Evolutionary conservation across 2,329 filamentous ascomycete species (phyloP).

Genomic region (Fusarium sp.): DNA sequence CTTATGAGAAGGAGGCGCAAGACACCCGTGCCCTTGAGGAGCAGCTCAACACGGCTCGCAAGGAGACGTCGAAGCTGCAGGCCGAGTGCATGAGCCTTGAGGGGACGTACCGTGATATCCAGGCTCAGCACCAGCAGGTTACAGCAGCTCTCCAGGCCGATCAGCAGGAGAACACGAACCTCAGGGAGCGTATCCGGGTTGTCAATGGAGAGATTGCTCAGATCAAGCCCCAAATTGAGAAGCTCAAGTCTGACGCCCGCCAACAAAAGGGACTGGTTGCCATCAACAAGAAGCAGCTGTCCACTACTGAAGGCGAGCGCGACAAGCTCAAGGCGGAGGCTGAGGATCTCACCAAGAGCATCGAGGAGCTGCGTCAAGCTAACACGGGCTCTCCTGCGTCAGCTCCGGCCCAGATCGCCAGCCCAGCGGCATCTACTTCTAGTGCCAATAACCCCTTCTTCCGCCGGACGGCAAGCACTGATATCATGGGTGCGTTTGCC

Average conservation of each 20-base stretch:
- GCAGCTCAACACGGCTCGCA: slow-evolving; percentile 78
- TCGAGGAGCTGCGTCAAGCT: slow-evolving; percentile 67
- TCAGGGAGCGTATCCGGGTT: slow-evolving; percentile 89
- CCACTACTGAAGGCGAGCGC: slow-evolving; percentile 87
- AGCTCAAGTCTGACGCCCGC: slow-evolving; percentile 88
- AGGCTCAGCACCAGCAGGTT: slow-evolving; percentile 84
- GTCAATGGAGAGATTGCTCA: slow-evolving; percentile 86
- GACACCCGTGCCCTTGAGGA: slow-evolving; percentile 88
- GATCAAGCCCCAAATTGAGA: slow-evolving; percentile 91
- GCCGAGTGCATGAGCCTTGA: slow-evolving; percentile 87
- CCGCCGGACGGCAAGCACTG: slow-evolving; percentile 73
- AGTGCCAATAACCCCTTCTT: slow-evolving; percentile 97
- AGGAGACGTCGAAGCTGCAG: slow-evolving; percentile 86
- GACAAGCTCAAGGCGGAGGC: slow-evolving; percentile 89
- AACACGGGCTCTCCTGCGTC: slow-evolving; percentile 63
- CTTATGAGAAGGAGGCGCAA: slow-evolving; percentile 95
- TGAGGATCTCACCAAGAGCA: slow-evolving; percentile 73
- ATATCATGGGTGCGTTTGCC: slow-evolving; percentile 67
- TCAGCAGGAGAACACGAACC: slow-evolving; percentile 84
- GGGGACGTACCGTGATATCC: slow-evolving; percentile 82
- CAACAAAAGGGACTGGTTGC: slow-evolving; percentile 97
- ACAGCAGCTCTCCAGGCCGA: slow-evolving; percentile 82
- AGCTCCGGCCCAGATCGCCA: slow-evolving; percentile 66
- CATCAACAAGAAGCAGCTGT: slow-evolving; percentile 98
- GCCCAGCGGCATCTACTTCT: slow-evolving; percentile 74